Evolutionary conservation across 2,329 filamentous ascomycete species (phyloP), one percentile per base, ranked within the genome.

Genomic region (Colletotrichum musae): DNA sequence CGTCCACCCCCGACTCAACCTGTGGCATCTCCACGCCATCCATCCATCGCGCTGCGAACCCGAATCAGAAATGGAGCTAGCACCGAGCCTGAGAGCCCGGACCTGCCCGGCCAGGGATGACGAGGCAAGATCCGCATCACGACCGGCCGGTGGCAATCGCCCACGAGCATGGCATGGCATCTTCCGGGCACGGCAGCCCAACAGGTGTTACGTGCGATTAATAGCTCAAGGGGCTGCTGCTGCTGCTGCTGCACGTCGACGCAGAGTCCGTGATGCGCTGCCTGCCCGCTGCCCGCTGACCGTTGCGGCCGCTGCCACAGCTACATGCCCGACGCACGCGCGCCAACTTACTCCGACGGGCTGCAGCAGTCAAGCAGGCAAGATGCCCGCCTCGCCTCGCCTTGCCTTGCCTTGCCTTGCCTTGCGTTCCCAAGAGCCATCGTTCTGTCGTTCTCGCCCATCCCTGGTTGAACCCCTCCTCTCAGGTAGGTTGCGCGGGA

Each of bases 301-400:
- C 57, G 57, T 59, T 59, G 57, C 45, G 43, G 56, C 57, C 57
- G 57, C 57, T 60, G 58, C 58, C 58, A 60, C 47, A 24, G 48
- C 48, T 60, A 43, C 58, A 60, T 52, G 47, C 48, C 32, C 58
- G 21, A 32, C 51, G 58, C 50, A 16, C 41, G 47, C 50, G 28
- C 51, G 32, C 18, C 32, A 36, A 36, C 32, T 36, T 36, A 10
- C 32, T 36, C 32, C 41, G 41, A n/a, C 41, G 15, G 41, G 41
- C 41, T 43, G 41, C 41, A 43, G 41, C 32, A 36, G 32, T 10
- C 32, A 36, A 36, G 32, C 32, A 36, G 32, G 32, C 32, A 36
- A 36, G 32, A 10, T 43, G 26, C 54, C 54, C 24, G 26, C 54
- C 54, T 24, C 36, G 54, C 39, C 41, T 58, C 48, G 43, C 57